Evolutionary conservation across 192 early-diverging fungal genomes (phyloP), one percentile per base, ranked within the genome.

Genomic region (Chytriomyces confervae): DNA sequence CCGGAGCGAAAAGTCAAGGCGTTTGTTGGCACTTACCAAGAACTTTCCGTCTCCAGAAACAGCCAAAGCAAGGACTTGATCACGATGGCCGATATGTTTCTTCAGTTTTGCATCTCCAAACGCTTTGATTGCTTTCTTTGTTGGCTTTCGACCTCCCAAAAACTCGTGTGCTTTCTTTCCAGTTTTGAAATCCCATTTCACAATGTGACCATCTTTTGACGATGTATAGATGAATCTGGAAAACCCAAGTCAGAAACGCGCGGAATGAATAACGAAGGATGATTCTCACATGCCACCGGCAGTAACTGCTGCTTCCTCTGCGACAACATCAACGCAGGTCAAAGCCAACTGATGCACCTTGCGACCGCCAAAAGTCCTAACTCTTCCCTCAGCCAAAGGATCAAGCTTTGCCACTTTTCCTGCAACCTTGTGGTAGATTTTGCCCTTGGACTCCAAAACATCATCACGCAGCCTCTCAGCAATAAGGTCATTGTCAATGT

Each of bases 401-500:
- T 83, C 61, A 71, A 87, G 89, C 29, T 73, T 79, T 61, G 90
- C 86, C 24, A 74, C 45, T 16, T 29, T 9, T n/a, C 50, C 62
- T 7, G 91, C 93, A 76, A 94, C 83, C 36, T 84, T 76, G 76
- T 82, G 76, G 79, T 87, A 89, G 23, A 84, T 46, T 66, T 85
- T 79, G 13, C 91, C 91, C 23, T 77, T 77, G 29, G 76, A 62
- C 74, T 92, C 89, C 18, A 92, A 81, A 84, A 88, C 94, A 79
- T 99, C 97, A 24, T 91, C 82, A 68, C 87, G 84, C 64, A 99
- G 82, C 24, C 97, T 88, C 47, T 93, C 90, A 6, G 95, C 95
- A 79, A 99, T 95, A 66, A 98, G 84, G 74, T 97, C 96, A 50
- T 91, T 86, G 83, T 99, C 97, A 47, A 98, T 91, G 75, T 97